phyloP scores from a whole-genome alignment of 768 basidiomycete genomes.

The Termitomyces sp. region DNA sequence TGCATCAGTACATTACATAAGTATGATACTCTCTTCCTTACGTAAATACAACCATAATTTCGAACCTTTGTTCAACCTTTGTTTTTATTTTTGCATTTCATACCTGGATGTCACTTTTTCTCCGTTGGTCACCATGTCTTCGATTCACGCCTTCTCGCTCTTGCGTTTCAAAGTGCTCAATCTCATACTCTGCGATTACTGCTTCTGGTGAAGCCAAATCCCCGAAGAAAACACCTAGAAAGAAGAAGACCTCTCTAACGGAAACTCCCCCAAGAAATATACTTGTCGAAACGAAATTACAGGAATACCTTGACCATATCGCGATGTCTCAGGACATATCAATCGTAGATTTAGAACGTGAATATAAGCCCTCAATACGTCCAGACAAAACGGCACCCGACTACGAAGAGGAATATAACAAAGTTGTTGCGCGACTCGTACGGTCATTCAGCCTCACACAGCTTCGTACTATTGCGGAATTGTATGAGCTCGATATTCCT shows the following conservation, averaged over 20 bases:
- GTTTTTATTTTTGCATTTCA: background rate
- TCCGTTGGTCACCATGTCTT: constrained; percentile 8
- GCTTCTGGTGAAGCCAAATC: background rate
- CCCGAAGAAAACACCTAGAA: background rate
- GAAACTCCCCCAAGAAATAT: constrained; percentile 19
- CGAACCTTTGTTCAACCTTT: too few species aligned
- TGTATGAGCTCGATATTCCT: constrained; percentile 40
- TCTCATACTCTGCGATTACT: background rate
- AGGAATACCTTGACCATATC: constrained; percentile 55
- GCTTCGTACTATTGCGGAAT: constrained; percentile 47
- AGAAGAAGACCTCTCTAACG: background rate
- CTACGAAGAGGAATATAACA: constrained; percentile 53
- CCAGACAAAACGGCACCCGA: constrained; percentile 22
- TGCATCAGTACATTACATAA: too few species aligned
- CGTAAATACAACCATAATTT: background rate
- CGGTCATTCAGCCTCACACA: constrained; percentile 65
- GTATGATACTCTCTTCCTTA: background rate
- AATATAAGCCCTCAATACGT: constrained; percentile 43
- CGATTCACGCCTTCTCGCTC: background rate
- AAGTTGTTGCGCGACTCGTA: constrained; percentile 49
- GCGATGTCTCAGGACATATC: constrained; percentile 44
- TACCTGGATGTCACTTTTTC: constrained; percentile 13
- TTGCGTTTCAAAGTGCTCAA: background rate
- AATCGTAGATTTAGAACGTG: constrained; percentile 57
- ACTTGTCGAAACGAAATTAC: constrained; percentile 43